Conservation (phyloP, 2,329 filamentous ascomycete species). For the Uncinocarpus reesii region DNA sequence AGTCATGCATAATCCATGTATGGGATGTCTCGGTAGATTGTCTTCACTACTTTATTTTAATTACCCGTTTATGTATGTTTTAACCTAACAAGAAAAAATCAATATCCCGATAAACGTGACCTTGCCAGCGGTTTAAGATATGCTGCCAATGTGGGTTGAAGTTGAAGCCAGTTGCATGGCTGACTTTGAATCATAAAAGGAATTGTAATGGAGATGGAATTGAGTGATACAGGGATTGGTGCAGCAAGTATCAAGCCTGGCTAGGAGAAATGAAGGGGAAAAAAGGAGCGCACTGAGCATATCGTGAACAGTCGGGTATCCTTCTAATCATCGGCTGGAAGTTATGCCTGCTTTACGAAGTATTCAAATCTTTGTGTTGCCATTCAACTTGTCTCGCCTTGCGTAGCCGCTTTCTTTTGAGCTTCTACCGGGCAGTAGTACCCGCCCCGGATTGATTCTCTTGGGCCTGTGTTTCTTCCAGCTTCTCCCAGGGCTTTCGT, state of each 20-base stretch:
- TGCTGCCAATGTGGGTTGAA: not conserved
- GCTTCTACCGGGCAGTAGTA: not conserved
- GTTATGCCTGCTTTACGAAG: too few relatives aligned
- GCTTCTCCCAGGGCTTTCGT: conserved; percentile 72
- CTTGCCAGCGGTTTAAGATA: not conserved
- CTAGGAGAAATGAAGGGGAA: too few relatives aligned
- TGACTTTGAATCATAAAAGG: too few relatives aligned
- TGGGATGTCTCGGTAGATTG: conserved; percentile 11
- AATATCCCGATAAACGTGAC: conserved; percentile 1
- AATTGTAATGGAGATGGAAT: too few relatives aligned
- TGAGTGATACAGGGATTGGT: too few relatives aligned
- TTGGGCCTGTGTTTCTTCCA: conserved; percentile 19
- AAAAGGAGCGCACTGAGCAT: too few relatives aligned
- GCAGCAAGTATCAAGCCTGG: too few relatives aligned
- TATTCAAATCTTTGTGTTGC: too few relatives aligned
- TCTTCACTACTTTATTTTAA: conserved; percentile 4
- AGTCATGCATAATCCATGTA: not conserved
- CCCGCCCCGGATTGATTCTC: not conserved
- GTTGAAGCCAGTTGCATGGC: too few relatives aligned
- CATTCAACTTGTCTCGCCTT: not conserved
- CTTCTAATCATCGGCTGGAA: too few relatives aligned
- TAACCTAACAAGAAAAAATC: conserved; percentile 2
- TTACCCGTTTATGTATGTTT: conserved; percentile 7
- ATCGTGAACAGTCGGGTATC: too few relatives aligned
- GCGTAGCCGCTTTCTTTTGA: too few relatives aligned